Conservation (phyloP, 2,329 filamentous ascomycete species). For the Clonostachys sp. region DNA sequence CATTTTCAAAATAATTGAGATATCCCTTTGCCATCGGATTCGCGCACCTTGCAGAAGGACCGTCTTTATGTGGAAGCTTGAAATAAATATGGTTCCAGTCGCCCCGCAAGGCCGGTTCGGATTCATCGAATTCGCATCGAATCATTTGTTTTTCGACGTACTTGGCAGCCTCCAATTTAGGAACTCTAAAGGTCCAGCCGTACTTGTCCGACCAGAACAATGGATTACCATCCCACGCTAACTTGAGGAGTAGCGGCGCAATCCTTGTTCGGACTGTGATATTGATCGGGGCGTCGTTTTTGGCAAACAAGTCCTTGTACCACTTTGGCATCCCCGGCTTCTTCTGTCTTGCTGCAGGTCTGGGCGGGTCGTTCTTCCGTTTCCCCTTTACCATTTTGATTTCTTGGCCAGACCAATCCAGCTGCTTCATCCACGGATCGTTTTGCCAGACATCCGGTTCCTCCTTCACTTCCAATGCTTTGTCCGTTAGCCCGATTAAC, state of each 20-base stretch:
- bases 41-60: slow-evolving; percentile 75
- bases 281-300: slow-evolving; percentile 62
- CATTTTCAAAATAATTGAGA: slow-evolving; percentile 84
- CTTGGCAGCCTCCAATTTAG: slow-evolving; percentile 50
- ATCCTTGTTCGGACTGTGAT: slow-evolving; percentile 84
- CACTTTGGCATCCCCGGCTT: slow-evolving; percentile 91
- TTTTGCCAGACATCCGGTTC: slow-evolving; percentile 64
- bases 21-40: slow-evolving; percentile 92
- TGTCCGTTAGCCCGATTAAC: slow-evolving; percentile 67
- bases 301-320: slow-evolving; percentile 88
- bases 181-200: slow-evolving; percentile 88
- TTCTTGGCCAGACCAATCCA: slow-evolving; percentile 95
- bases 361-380: slow-evolving; percentile 75
- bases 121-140: slow-evolving; percentile 75
- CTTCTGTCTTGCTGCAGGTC: slow-evolving; percentile 80
- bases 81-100: slow-evolving; percentile 70
- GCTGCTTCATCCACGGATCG: slow-evolving; percentile 88
- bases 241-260: slow-evolving; percentile 75
- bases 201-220: slow-evolving; percentile 89
- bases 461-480: slow-evolving; percentile 70
- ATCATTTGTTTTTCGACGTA: slow-evolving; percentile 71
- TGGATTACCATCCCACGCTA: slow-evolving; percentile 87
- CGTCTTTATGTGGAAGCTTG: slow-evolving; percentile 95
- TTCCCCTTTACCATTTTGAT: slow-evolving; percentile 88
- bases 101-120: slow-evolving; percentile 57